A percentile compares a stretch with the other conserved stretches of the same genome.
These are phyloP conservation scores for Acer yangbiense DNA, from an alignment of 345 rosid species.

Conservation along the genomic window DNA sequence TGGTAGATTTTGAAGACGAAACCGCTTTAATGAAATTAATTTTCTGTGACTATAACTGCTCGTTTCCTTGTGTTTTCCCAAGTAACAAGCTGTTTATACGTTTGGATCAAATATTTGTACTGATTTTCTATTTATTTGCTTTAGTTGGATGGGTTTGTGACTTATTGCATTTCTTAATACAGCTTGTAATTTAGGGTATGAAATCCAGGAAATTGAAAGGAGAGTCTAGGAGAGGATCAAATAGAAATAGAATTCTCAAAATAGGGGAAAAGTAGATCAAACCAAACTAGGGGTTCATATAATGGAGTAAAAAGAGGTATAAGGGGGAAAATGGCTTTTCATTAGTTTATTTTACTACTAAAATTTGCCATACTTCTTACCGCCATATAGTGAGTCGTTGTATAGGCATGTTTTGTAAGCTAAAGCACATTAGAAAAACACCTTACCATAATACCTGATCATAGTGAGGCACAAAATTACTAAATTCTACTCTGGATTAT, in stretches of 20 bases:
- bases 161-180: neutral
- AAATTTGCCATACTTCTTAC: neutral
- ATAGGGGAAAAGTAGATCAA: neutral
- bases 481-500: neutral
- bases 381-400: neutral
- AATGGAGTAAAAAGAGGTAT: neutral
- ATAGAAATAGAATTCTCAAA: neutral
- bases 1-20: conserved; percentile 4
- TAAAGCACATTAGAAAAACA: neutral
- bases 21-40: neutral
- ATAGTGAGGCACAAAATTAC: neutral
- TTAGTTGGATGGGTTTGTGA: neutral
- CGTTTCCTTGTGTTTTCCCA: neutral
- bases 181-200: conserved; percentile 2
- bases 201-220: neutral
- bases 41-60: neutral
- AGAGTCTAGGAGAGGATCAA: neutral
- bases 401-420: neutral
- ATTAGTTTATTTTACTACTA: neutral
- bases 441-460: neutral
- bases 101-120: conserved; percentile 2
- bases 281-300: neutral
- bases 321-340: neutral
- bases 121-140: neutral
- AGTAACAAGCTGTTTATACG: neutral